phyloP scores from a whole-genome alignment of 2,329 filamentous ascomycete species.

The Cercospora sp. region DNA sequence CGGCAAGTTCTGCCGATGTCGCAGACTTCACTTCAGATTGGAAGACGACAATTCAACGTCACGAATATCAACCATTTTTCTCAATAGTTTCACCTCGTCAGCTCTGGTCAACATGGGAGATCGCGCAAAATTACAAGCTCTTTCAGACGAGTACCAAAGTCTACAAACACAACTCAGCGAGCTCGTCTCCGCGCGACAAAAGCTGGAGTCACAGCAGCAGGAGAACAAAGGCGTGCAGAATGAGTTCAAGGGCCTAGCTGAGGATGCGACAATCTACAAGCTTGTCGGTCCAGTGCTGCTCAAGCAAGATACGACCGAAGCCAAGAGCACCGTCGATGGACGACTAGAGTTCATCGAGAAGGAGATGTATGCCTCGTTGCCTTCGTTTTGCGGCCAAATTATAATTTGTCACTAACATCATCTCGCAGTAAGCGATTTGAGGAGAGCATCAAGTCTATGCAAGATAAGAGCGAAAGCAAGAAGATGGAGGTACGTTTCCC shows the following conservation, averaged over 20 bases:
- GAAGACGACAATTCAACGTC: background rate
- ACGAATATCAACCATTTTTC: too few relatives aligned
- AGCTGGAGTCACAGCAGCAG: constrained; percentile 88
- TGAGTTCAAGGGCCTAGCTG: constrained; percentile 77
- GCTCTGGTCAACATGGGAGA: constrained; percentile 37
- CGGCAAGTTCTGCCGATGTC: constrained; percentile 7
- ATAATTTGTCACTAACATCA: background rate
- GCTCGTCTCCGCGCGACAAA: constrained; percentile 77
- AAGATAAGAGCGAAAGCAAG: constrained; percentile 65
- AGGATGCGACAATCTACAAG: constrained; percentile 92
- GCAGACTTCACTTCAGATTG: constrained; percentile 6
- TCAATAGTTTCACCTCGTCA: too few relatives aligned
- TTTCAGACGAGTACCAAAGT: constrained; percentile 85
- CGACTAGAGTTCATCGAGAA: constrained; percentile 89
- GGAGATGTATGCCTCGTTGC: constrained; percentile 70
- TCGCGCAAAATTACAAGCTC: constrained; percentile 75
- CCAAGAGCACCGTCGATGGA: constrained; percentile 85
- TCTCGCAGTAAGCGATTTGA: constrained; percentile 63
- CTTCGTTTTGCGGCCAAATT: background rate
- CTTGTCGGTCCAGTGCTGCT: constrained; percentile 87
- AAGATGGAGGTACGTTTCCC: constrained; percentile 61
- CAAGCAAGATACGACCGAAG: constrained; percentile 92
- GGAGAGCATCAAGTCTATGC: constrained; percentile 62
- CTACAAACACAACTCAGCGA: constrained; percentile 87
- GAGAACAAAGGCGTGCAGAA: constrained; percentile 88